phyloP scores from a whole-genome alignment of 371 early-diverging fungal species.

The Lichtheimia ornata region DNA sequence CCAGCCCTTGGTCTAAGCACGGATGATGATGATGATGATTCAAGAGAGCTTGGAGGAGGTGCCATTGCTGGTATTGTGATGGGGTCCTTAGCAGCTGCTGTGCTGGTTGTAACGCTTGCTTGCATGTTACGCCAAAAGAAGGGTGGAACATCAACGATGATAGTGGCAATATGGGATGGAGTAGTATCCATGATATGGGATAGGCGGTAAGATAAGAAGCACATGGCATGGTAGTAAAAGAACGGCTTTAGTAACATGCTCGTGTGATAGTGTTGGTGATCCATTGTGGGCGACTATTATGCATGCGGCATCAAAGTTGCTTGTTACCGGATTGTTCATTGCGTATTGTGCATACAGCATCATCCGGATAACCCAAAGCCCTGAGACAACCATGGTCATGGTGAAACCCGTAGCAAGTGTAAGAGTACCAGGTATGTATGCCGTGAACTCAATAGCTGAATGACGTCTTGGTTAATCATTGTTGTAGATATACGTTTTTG shows the following conservation, averaged over 20 bases:
- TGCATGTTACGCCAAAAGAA: background rate
- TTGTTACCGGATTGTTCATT: background rate
- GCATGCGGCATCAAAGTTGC: background rate
- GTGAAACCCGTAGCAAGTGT: background rate
- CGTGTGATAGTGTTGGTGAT: background rate
- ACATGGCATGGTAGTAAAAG: no score
- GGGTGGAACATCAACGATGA: background rate
- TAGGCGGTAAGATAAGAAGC: background rate
- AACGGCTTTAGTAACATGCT: background rate
- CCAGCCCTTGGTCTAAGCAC: background rate
- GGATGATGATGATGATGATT: background rate
- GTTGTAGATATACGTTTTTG: slow-evolving; percentile 23
- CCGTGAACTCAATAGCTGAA: no score
- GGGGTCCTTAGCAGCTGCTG: background rate
- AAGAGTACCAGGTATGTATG: background rate
- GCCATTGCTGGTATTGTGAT: slow-evolving; percentile 2
- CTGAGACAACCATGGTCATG: background rate
- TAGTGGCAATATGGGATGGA: no score
- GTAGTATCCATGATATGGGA: background rate
- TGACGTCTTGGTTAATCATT: background rate
- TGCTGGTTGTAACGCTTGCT: background rate
- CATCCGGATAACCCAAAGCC: background rate
- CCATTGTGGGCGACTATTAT: background rate
- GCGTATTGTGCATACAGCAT: slow-evolving; percentile 1
- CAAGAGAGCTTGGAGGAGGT: background rate